A percentile compares a stretch with the other conserved stretches of the same genome.
phyloP scores from a whole-genome alignment of 805 yeast genomes.

The Saturnispora besseyi region DNA sequence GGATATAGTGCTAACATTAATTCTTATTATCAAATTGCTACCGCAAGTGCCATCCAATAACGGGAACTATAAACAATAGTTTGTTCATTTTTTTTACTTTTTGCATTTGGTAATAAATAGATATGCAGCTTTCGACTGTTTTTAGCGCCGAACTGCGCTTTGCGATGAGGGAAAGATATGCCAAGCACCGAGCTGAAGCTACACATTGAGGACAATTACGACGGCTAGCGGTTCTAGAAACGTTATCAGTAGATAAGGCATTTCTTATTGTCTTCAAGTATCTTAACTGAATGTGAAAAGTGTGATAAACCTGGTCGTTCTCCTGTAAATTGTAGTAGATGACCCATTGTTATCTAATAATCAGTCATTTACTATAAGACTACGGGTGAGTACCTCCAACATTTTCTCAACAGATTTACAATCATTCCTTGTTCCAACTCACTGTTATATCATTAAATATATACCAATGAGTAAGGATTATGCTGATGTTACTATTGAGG shows the following conservation, averaged over 20 bases:
- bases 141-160: neutral
- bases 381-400: neutral
- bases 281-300: no score
- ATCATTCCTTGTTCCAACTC: neutral
- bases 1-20: no score
- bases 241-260: neutral
- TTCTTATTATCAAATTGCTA: no score
- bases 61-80: neutral
- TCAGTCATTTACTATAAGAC: no score
- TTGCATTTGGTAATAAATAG: neutral
- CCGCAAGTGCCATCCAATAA: neutral
- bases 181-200: neutral
- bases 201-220: neutral
- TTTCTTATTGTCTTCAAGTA: no score
- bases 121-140: neutral
- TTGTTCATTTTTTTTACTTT: neutral
- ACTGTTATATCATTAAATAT: neutral
- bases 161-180: neutral
- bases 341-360: no score
- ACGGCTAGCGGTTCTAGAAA: neutral
- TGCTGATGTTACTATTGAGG: conserved; percentile 10
- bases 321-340: no score
- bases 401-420: neutral
- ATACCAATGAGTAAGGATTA: neutral
- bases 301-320: no score